Conservation (phyloP, 768 basidiomycete genomes). For the Kwoniella botswanensis region DNA sequence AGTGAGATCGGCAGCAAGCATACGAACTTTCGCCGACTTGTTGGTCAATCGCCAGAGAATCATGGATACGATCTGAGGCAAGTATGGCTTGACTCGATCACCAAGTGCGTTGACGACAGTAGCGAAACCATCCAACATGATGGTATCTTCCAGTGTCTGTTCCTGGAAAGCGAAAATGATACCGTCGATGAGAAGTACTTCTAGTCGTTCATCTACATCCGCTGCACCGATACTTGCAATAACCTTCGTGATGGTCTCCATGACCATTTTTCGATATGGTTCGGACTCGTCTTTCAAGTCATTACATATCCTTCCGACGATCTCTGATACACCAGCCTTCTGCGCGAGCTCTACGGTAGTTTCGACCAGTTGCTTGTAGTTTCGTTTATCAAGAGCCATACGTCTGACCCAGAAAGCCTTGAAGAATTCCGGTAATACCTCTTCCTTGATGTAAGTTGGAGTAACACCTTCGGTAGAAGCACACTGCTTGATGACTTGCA, state of each 20-base stretch:
- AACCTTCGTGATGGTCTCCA: slow-evolving; percentile 99
- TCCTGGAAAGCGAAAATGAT: slow-evolving; percentile 99
- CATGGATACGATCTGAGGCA: slow-evolving; percentile 97
- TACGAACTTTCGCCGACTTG: slow-evolving; percentile 98
- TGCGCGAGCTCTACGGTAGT: slow-evolving; percentile 98
- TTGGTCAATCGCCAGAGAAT: slow-evolving; percentile 99
- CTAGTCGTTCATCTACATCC: slow-evolving; percentile 93
- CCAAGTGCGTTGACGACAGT: slow-evolving; percentile 94
- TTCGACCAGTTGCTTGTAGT: slow-evolving; percentile 96
- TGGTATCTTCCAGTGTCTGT: slow-evolving; percentile 97
- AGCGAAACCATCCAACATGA: slow-evolving; percentile 98
- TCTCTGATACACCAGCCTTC: slow-evolving; percentile 94
- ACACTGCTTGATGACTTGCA: slow-evolving; percentile 99
- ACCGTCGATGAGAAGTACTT: slow-evolving; percentile 92
- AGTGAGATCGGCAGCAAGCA: slow-evolving; percentile 98
- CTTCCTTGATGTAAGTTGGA: slow-evolving; percentile 91
- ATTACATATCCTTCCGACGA: slow-evolving; percentile 84
- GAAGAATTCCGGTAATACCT: slow-evolving; percentile 99
- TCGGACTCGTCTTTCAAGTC: slow-evolving; percentile 74
- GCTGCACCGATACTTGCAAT: slow-evolving; percentile 92
- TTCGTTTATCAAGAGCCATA: slow-evolving; percentile 95
- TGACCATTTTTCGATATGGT: slow-evolving; percentile 89
- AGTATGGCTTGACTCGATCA: slow-evolving; percentile 96
- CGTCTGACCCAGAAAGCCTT: slow-evolving; percentile 93
- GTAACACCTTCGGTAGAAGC: slow-evolving; percentile 98